Evolutionary conservation across 768 basidiomycete species (phyloP).

Genomic region (Amanita rimosa): DNA sequence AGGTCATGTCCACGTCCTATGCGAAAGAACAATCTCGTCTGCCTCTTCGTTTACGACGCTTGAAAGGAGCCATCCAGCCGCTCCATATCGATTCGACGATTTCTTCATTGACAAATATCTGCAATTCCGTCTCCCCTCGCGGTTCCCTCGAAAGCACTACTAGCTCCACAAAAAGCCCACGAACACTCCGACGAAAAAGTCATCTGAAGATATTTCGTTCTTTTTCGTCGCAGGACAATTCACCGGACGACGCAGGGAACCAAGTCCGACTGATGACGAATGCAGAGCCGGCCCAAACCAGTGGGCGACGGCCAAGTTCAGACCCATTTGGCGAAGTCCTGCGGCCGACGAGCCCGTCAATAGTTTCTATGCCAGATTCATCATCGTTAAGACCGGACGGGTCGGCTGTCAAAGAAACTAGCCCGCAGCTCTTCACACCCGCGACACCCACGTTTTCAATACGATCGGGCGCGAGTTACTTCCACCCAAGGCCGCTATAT

Average conservation of each 20-base stretch:
- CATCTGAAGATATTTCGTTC: background rate
- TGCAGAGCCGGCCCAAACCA: background rate
- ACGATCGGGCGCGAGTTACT: background rate
- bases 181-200: background rate
- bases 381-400: background rate
- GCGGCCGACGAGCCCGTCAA: background rate
- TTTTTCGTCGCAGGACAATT: background rate
- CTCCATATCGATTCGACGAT: constrained; percentile 1
- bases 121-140: background rate
- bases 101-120: background rate
- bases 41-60: constrained; percentile 1
- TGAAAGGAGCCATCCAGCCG: background rate
- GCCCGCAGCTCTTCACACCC: background rate
- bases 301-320: background rate
- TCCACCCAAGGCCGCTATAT: constrained; percentile 1
- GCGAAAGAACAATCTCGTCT: background rate
- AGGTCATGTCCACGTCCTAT: background rate
- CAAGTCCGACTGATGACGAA: background rate
- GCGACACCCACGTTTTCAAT: background rate
- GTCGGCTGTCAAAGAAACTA: background rate
- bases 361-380: background rate
- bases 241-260: background rate
- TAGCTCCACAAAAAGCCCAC: background rate
- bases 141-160: background rate
- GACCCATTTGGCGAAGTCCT: background rate